phyloP scores from a whole-genome alignment of 768 basidiomycete genomes.

The Trametopsis cervina region DNA sequence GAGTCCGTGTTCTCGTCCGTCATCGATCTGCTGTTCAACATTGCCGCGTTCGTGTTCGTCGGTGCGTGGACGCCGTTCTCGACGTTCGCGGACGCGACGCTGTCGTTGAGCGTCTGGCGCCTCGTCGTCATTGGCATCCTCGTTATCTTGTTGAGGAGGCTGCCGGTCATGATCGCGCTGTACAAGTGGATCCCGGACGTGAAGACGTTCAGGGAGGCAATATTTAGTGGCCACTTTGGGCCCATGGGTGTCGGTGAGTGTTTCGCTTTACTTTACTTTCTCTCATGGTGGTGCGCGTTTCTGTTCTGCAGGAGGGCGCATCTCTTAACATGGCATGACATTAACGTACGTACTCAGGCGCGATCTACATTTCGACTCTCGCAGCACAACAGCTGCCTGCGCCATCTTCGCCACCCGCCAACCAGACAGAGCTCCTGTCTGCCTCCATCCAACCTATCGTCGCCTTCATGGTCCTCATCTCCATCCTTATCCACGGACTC shows the following conservation, averaged over 20 bases:
- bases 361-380: slow-evolving; percentile 88
- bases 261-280: neutral
- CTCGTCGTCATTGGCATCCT: slow-evolving; percentile 77
- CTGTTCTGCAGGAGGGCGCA: too few species aligned
- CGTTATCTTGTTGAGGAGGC: slow-evolving; percentile 73
- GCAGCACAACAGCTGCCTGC: slow-evolving; percentile 56
- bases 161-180: slow-evolving; percentile 77
- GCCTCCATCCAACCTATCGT: slow-evolving; percentile 87
- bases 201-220: slow-evolving; percentile 87
- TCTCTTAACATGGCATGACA: neutral
- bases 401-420: slow-evolving; percentile 37
- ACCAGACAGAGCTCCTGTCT: slow-evolving; percentile 59
- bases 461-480: slow-evolving; percentile 90
- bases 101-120: slow-evolving; percentile 77
- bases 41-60: slow-evolving; percentile 91
- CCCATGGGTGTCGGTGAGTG: slow-evolving; percentile 69
- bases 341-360: slow-evolving; percentile 36
- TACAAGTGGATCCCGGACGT: slow-evolving; percentile 96
- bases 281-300: too few species aligned
- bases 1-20: slow-evolving; percentile 95
- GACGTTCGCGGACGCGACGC: slow-evolving; percentile 56
- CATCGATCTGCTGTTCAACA: slow-evolving; percentile 93
- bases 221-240: slow-evolving; percentile 95
- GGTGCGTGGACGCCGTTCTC: slow-evolving; percentile 97
- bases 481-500: slow-evolving; percentile 81